These are phyloP conservation scores for Epichloe elymi DNA, from an alignment of 2,329 filamentous ascomycete species.

Conservation along the genomic window DNA sequence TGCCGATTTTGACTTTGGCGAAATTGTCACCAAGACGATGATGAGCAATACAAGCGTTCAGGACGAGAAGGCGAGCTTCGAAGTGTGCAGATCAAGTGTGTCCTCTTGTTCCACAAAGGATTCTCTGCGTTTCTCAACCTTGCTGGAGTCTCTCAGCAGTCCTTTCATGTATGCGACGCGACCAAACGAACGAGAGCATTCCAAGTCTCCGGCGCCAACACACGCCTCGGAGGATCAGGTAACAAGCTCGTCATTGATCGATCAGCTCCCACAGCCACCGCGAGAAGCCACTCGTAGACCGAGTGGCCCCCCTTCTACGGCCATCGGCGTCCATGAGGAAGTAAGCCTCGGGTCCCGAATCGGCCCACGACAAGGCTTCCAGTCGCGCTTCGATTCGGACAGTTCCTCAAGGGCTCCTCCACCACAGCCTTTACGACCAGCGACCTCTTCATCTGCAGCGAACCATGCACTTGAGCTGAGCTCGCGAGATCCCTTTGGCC, in stretches of 20 bases:
- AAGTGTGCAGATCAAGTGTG: not conserved
- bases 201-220: not conserved
- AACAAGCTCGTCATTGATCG: slow-evolving; percentile 2
- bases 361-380: slow-evolving; percentile 9
- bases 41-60: not conserved
- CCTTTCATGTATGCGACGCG: not conserved
- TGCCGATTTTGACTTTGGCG: slow-evolving; percentile 25
- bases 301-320: slow-evolving; percentile 2
- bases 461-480: slow-evolving; percentile 6
- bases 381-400: slow-evolving; percentile 14
- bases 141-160: not conserved
- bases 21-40: slow-evolving; percentile 12
- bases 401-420: slow-evolving; percentile 10
- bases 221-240: not conserved
- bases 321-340: not conserved
- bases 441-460: slow-evolving; percentile 11
- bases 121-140: not conserved
- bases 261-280: slow-evolving; percentile 4
- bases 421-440: slow-evolving; percentile 11
- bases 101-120: not conserved
- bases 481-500: slow-evolving; percentile 12
- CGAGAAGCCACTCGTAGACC: not conserved
- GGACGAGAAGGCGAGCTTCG: not conserved
- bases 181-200: slow-evolving; percentile 8
- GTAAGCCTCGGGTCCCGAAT: not conserved